Evolutionary conservation across 257 asterid genomes (phyloP).

Genomic region (Perilla frutescens): DNA sequence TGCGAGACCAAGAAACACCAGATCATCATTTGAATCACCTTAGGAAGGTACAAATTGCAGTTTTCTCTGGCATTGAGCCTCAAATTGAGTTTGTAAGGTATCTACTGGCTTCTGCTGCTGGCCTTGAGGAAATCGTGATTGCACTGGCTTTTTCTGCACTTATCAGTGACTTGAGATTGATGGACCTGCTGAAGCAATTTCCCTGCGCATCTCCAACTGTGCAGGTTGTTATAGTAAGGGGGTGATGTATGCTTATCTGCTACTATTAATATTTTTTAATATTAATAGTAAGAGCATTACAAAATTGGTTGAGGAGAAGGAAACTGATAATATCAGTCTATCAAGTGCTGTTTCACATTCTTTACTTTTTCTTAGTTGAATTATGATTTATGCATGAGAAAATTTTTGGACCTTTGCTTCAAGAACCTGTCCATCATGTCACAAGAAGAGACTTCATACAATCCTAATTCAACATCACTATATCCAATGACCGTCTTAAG

Average conservation of each 20-base stretch:
- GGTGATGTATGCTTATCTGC: not conserved
- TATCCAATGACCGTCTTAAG: not conserved
- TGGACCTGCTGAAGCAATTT: not conserved
- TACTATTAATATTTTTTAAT: not conserved
- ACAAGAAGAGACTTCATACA: not conserved
- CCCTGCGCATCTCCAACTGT: conserved; percentile 10
- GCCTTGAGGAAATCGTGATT: not conserved
- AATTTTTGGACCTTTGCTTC: not conserved
- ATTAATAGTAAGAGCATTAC: no score
- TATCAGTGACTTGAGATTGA: not conserved
- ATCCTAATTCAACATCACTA: not conserved
- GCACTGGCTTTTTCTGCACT: not conserved
- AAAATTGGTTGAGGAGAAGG: no score
- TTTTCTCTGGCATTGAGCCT: not conserved
- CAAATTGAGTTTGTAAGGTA: not conserved
- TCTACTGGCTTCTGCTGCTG: not conserved
- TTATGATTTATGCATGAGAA: not conserved
- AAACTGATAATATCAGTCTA: no score
- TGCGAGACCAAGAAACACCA: not conserved
- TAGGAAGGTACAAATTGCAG: not conserved
- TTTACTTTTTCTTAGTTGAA: not conserved
- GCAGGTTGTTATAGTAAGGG: not conserved
- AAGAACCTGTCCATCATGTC: not conserved
- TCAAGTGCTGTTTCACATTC: not conserved
- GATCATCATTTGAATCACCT: not conserved